Base-by-base conservation (phyloP, 176 grass and related monocot genomes). In the Ampelocalamus luodianensis region DNA sequence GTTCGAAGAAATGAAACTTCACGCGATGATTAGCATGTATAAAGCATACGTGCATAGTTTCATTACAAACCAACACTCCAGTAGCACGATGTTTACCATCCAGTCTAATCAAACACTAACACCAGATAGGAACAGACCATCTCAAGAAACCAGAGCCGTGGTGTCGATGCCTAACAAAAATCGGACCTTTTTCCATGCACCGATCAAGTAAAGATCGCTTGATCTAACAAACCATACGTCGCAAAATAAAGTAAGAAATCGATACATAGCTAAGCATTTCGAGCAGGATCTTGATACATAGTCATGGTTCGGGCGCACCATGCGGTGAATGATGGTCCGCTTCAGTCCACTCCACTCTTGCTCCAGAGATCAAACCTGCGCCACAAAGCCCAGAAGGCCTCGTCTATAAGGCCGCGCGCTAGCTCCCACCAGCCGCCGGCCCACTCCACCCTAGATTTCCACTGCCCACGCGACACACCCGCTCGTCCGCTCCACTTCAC, bases 61-160 rank as follows among this genome's bases (percentile, higher is more conserved):
- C 58, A 45, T 23, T 44, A 32, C 4, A 79, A 84, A 74, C 10
- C 14, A 49, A 11, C 34, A 18, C 8, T 45, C 26, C 8, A 22
- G 29, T 29, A 29, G 29, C 29, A 29, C 29, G 29, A 29, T 29
- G 29, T 29, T 29, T 29, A 29, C 29, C 29, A 72, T 53, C 20
- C 5, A 61, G 29, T 29, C 8, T 4, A 51, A 75, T 46, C 42
- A n/a, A 80, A 85, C 87, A 81, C 42, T 18, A 68, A 68, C 16
- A 13, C 14, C 16, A 12, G 65, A 46, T 17, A 60, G 38, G 29
- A 58, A 32, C 11, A 49, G n/a, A 34, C 46, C 40, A 43, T 80
- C 34, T 73, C 23, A 32, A 42, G 36, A 74, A 80, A 43, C 13
- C 1, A 1, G 27, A 2, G 46, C 23, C 12, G 43, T 36, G 9